phyloP scores from a whole-genome alignment of 768 basidiomycete species.

The Inosperma sp. region DNA sequence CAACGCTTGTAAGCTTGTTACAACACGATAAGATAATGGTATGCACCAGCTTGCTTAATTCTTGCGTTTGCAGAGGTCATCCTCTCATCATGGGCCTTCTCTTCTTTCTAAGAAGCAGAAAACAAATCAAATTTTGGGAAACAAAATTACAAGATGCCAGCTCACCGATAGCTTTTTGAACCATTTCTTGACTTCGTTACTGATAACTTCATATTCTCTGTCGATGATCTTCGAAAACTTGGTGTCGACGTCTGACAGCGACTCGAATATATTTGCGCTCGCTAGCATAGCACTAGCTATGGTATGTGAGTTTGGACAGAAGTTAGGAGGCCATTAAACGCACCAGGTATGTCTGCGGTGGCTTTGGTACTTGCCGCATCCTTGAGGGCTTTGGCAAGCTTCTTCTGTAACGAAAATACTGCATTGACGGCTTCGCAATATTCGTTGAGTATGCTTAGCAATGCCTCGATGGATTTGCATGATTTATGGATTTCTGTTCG shows the following conservation, averaged over 20 bases:
- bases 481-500: constrained; percentile 74
- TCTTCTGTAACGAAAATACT: constrained; percentile 66
- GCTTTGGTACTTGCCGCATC: constrained; percentile 61
- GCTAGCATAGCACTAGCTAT: constrained; percentile 65
- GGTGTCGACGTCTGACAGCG: constrained; percentile 61
- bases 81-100: constrained; percentile 70
- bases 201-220: constrained; percentile 64
- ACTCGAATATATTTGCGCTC: constrained; percentile 63
- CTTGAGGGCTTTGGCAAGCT: constrained; percentile 62
- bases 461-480: constrained; percentile 68
- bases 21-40: neutral
- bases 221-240: constrained; percentile 74
- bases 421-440: constrained; percentile 69
- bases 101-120: constrained; percentile 57
- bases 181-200: constrained; percentile 76
- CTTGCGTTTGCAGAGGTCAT: constrained; percentile 61
- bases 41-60: constrained; percentile 71
- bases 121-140: neutral
- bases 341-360: constrained; percentile 61
- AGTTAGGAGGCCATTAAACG: constrained; percentile 18
- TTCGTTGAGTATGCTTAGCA: constrained; percentile 63
- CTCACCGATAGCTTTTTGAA: constrained; percentile 78
- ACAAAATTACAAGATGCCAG: constrained; percentile 8
- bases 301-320: constrained; percentile 1
- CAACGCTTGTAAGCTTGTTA: neutral